Conservation (phyloP, 2,329 filamentous ascomycete species). For the Pseudogymnoascus pannorum region DNA sequence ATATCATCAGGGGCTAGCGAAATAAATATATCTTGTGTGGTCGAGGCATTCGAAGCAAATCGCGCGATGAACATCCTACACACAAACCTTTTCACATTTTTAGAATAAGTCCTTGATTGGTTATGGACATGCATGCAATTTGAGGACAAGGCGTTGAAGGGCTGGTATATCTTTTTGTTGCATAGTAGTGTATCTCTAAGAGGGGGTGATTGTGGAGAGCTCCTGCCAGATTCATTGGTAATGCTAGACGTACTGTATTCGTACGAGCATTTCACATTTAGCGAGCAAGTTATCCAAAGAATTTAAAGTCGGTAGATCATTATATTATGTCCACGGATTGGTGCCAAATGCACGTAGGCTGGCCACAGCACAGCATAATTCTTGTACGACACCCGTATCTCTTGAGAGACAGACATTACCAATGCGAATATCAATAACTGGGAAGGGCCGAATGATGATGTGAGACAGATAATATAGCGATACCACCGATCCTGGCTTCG, state of each 20-base stretch:
- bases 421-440: background rate
- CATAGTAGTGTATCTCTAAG: conserved; percentile 7
- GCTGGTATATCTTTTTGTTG: background rate
- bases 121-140: conserved; percentile 1
- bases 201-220: background rate
- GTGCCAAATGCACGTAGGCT: background rate
- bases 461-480: background rate
- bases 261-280: conserved; percentile 5
- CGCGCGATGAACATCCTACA: conserved; percentile 94
- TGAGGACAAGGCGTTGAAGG: conserved; percentile 3
- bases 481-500: background rate
- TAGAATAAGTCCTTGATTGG: conserved; percentile 45
- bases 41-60: conserved; percentile 83
- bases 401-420: conserved; percentile 1
- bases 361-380: background rate
- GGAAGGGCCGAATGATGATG: background rate
- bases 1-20: conserved; percentile 72
- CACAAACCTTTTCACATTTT: conserved; percentile 92
- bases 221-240: background rate
- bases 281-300: conserved; percentile 2
- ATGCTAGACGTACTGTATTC: conserved; percentile 7
- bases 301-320: conserved; percentile 7
- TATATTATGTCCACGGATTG: background rate
- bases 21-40: conserved; percentile 98
- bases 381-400: background rate